Percentiles rank a stretch among this genome's conserved stretches.
These are phyloP conservation scores for Hypholoma sublateritium DNA, from an alignment of 768 basidiomycete species.

Conservation along the genomic window DNA sequence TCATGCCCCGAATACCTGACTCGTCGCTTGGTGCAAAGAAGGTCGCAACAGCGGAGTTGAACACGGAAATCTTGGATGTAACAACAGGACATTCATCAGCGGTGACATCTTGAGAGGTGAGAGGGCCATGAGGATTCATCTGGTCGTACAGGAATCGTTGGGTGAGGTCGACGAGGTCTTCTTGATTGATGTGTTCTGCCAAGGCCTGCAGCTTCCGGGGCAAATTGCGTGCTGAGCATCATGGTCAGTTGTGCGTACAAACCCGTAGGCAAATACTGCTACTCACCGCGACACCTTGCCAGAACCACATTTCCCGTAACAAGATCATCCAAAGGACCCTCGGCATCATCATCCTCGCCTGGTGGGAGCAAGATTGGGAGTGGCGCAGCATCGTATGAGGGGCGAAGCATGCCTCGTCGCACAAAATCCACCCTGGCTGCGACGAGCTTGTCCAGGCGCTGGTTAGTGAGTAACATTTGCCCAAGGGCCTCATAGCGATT, in stretches of 20 bases:
- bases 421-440: slow-evolving; percentile 16
- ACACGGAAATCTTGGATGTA: slow-evolving; percentile 19
- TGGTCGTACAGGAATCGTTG: slow-evolving; percentile 6
- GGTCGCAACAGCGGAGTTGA: slow-evolving; percentile 26
- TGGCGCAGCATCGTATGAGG: not conserved
- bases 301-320: slow-evolving; percentile 4
- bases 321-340: slow-evolving; percentile 1
- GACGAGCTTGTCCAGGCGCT: slow-evolving; percentile 28
- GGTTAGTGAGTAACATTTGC: slow-evolving; percentile 35
- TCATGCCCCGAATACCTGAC: slow-evolving; percentile 28
- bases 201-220: not conserved
- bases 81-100: slow-evolving; percentile 1
- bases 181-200: not conserved
- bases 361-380: not conserved
- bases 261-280: not conserved
- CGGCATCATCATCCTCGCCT: slow-evolving; percentile 7
- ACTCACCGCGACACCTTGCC: slow-evolving; percentile 2
- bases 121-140: not conserved
- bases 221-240: not conserved
- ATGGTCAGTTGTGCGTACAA: not conserved
- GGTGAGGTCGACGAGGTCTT: not conserved
- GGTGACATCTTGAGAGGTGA: not conserved
- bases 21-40: slow-evolving; percentile 37
- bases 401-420: slow-evolving; percentile 12
- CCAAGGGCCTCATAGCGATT: slow-evolving; percentile 29